Evolutionary conservation across 805 yeast species (phyloP).

Genomic region (Cyberlindnera sargentensis): DNA sequence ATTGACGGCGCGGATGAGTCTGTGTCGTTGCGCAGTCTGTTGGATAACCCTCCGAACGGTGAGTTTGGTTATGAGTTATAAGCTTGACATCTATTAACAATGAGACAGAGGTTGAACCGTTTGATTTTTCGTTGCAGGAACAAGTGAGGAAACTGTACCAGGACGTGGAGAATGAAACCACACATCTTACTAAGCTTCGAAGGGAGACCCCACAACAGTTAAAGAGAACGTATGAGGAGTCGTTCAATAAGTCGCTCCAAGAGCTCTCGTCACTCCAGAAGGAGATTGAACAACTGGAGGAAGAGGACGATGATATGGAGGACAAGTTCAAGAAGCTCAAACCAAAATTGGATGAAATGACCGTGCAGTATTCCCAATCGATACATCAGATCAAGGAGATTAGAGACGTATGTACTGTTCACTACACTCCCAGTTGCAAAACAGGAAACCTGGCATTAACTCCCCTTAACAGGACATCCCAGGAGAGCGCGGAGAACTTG

Average conservation of each 20-base stretch:
- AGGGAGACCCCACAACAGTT: constrained; percentile 42
- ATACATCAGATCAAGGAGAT: constrained; percentile 10
- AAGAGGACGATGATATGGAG: constrained; percentile 4
- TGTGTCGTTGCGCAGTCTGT: constrained; percentile 17
- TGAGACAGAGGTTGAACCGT: constrained; percentile 50
- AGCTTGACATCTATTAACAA: constrained; percentile 18
- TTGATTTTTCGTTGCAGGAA: constrained; percentile 58
- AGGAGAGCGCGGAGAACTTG: constrained; percentile 20
- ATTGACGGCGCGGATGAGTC: constrained; percentile 45
- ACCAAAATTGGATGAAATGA: constrained; percentile 11
- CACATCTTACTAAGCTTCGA: constrained; percentile 48
- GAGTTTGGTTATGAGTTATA: constrained; percentile 4
- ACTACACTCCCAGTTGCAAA: not conserved
- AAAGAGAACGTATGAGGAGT: constrained; percentile 30
- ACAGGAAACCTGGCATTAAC: constrained; percentile 4
- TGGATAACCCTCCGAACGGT: constrained; percentile 20
- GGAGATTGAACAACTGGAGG: constrained; percentile 17
- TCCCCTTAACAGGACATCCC: constrained; percentile 18
- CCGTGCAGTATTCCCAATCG: constrained; percentile 13
- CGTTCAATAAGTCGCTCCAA: constrained; percentile 25
- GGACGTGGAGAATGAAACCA: constrained; percentile 56
- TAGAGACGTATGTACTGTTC: constrained; percentile 15
- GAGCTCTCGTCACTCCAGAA: constrained; percentile 24
- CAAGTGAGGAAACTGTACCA: constrained; percentile 48
- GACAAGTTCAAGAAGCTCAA: constrained; percentile 1